phyloP scores from a whole-genome alignment of 805 yeast species.

The Kodamaea kakaduensis region DNA sequence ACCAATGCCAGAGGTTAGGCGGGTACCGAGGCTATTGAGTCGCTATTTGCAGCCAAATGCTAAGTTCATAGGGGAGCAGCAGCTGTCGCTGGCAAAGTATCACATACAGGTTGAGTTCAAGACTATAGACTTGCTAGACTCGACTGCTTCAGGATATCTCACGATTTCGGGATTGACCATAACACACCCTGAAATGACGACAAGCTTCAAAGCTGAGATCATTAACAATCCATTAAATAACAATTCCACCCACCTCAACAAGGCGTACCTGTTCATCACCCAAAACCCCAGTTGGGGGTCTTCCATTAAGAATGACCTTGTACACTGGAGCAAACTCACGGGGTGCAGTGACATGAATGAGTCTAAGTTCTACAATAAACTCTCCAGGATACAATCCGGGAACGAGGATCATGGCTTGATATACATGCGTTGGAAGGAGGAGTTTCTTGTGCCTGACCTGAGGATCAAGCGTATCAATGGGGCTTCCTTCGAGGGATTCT shows the following conservation, averaged over 20 bases:
- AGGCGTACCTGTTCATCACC: slow-evolving; percentile 52
- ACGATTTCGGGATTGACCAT: slow-evolving; percentile 64
- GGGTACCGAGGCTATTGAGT: slow-evolving; percentile 30
- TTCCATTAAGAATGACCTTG: slow-evolving; percentile 40
- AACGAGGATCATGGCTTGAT: slow-evolving; percentile 35
- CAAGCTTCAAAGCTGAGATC: slow-evolving; percentile 71
- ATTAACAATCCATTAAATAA: slow-evolving; percentile 45
- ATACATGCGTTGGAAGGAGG: slow-evolving; percentile 95
- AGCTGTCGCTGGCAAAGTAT: slow-evolving; percentile 60
- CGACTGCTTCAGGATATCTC: slow-evolving; percentile 51
- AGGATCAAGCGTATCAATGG: slow-evolving; percentile 54
- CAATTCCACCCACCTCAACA: slow-evolving; percentile 13
- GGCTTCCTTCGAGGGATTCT: slow-evolving; percentile 91
- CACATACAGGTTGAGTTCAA: slow-evolving; percentile 67
- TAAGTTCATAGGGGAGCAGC: slow-evolving; percentile 63
- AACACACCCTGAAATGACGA: slow-evolving; percentile 58
- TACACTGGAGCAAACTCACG: slow-evolving; percentile 48
- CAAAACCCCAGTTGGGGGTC: slow-evolving; percentile 56
- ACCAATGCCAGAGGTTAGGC: slow-evolving; percentile 2
- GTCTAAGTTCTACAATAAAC: slow-evolving; percentile 21
- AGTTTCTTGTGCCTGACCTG: slow-evolving; percentile 79
- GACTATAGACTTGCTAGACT: slow-evolving; percentile 56
- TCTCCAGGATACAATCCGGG: slow-evolving; percentile 29
- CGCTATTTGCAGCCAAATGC: slow-evolving; percentile 58
- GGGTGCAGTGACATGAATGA: slow-evolving; percentile 47